Base-by-base conservation (phyloP, 2,329 filamentous ascomycete genomes). In the Sclerotinia sclerotiorum region DNA sequence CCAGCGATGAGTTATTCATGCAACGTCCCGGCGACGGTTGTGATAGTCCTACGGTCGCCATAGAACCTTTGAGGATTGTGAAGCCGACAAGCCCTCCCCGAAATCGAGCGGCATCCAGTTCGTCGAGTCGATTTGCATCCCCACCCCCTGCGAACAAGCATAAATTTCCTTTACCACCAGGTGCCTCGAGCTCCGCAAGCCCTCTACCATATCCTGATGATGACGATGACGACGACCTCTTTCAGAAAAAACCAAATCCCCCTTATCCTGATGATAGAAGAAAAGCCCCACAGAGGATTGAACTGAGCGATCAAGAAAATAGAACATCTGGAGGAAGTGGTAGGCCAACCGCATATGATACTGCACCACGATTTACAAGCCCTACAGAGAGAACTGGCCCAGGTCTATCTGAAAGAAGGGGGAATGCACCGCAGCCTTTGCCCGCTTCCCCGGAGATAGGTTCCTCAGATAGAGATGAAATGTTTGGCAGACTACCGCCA, bases 1-100 rank as follows among this genome's bases (percentile, higher is more conserved):
- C 90, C 35, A 90, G 93, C 42, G 90, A 93, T 80, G 92, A 94
- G 84, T 90, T 96, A 82, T 94, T 96, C 81, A 85, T 96, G 72
- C 79, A 84, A 70, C 80, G 77, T 69, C 79, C 79, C n/a, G 76
- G 75, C 64, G 74, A 79, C 63, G 81, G 79, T 67, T 79, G 80
- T 57, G 88, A 93, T 75, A 93, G 91, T 75, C 91, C 93, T 69
- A 92, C 91, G 7, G 67, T 69, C 19, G 46, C 66, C 24, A 86
- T 97, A 74, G 91, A 91, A 75, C 93, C 93, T 70, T 80, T 97
- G 80, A 88, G 92, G 76, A 96, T 97, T 78, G 90, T 89, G 82
- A 96, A 96, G 79, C 88, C 89, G 68, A 86, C 88, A 74, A 90
- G 88, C 69, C 86, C 89, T 44, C 87, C 87, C 65, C 70, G 72